These are phyloP conservation scores for Hebeloma cylindrosporum DNA, from an alignment of 768 basidiomycete species.

Conservation along the genomic window DNA sequence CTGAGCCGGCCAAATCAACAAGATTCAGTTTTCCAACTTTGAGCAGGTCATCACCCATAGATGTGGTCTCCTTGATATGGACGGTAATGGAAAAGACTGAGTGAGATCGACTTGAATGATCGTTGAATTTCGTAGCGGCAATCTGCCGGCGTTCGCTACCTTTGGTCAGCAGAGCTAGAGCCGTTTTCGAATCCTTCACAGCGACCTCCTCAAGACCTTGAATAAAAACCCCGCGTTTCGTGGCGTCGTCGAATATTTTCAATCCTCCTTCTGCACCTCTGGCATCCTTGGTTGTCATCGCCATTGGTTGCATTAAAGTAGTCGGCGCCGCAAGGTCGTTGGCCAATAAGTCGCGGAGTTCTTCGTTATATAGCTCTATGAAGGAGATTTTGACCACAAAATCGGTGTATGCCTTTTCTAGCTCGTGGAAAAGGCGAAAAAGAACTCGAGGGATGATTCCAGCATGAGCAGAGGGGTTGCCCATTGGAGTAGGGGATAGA, in stretches of 20 bases:
- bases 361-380: constrained; percentile 97
- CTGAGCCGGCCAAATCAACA: constrained; percentile 95
- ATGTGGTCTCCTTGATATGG: constrained; percentile 80
- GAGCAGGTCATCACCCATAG: constrained; percentile 82
- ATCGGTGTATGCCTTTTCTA: constrained; percentile 75
- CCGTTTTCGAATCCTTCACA: constrained; percentile 81
- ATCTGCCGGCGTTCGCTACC: constrained; percentile 91
- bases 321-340: constrained; percentile 71
- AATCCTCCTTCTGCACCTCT: constrained; percentile 50
- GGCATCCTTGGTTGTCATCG: constrained; percentile 56
- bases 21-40: constrained; percentile 95
- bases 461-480: constrained; percentile 84
- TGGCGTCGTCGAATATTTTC: constrained; percentile 92
- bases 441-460: constrained; percentile 96
- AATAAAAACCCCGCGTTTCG: constrained; percentile 87
- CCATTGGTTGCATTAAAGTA: constrained; percentile 77
- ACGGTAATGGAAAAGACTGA: constrained; percentile 97
- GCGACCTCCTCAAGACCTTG: constrained; percentile 91
- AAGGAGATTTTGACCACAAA: constrained; percentile 94
- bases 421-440: constrained; percentile 85
- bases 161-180: constrained; percentile 79
- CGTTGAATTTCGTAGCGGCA: constrained; percentile 96
- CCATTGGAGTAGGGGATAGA: constrained; percentile 75
- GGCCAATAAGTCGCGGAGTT: constrained; percentile 89
- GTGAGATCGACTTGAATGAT: constrained; percentile 95